Evolutionary conservation across 495 filamentous ascomycete species (phyloP), one percentile per base, ranked within the genome.

Genomic region (Barbatosphaeria neglecta): DNA sequence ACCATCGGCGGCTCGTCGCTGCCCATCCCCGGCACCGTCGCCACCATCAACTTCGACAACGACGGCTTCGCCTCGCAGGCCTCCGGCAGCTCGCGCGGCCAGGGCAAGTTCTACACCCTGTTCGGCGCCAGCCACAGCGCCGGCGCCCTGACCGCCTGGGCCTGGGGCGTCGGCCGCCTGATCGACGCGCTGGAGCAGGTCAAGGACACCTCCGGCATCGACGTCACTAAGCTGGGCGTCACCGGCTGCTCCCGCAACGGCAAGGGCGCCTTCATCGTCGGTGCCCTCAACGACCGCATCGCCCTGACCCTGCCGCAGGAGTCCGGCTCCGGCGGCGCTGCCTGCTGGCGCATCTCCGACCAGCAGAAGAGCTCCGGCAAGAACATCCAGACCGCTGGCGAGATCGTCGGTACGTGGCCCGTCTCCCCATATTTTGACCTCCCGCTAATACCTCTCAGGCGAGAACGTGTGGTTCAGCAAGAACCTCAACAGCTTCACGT

Each of bases 211-310:
- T 62, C 68, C 18, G 69, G 68, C 31, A 74, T 76, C 56, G 70
- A 77, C 56, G 54, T 66, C 45, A 70, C 55, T 50, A 62, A 63
- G 0, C 55, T 77, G 10, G 74, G 69, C 38, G 71, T 74, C 8
- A 73, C 72, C 2, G 74, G 72, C 7, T 77, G 73, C 58, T 73
- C 68, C 38, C 70, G 72, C 41, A 76, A 77, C 60, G 72, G 72
- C 48, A 76, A 77, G 61, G 74, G 74, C 31, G 72, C 74, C 22
- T 69, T 77, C 49, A 44, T 76, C 19, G 66, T 64, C 39, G 72
- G 72, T 7, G 72, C 72, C 0, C 57, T 77, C 18, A 69, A 72
- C 39, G 51, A 64, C 37, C 71, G 74, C 44, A 75, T 77, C 44
- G 72, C 70, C 18, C 64, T 77, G 41, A 73, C 72, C 18, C 64